A percentile compares a stretch with the other conserved stretches of the same genome.
phyloP scores from a whole-genome alignment of 768 basidiomycete genomes.

The Tubosaeta sp. region DNA sequence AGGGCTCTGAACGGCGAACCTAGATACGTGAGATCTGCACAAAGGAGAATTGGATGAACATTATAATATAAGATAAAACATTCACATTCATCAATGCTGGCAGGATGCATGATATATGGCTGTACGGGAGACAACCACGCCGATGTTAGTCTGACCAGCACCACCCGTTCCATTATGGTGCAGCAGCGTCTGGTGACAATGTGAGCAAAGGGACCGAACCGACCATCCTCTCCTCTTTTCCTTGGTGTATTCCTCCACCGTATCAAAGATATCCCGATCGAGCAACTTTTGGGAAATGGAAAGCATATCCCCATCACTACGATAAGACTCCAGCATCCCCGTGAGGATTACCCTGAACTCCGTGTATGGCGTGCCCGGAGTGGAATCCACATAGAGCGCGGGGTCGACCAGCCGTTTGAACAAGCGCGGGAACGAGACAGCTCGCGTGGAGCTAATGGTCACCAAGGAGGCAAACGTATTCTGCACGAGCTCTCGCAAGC shows the following conservation, averaged over 20 bases:
- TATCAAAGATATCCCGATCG: conserved; percentile 76
- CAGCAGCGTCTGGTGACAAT: conserved; percentile 49
- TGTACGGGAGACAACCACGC: conserved; percentile 52
- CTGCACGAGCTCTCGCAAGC: conserved; percentile 74
- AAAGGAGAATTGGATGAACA: neutral
- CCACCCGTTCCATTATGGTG: conserved; percentile 15
- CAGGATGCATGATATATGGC: conserved; percentile 56
- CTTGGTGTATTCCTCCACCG: conserved; percentile 54
- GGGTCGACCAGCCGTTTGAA: conserved; percentile 90
- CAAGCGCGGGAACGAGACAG: conserved; percentile 85
- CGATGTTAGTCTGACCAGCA: conserved; percentile 14
- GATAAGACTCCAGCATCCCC: conserved; percentile 95
- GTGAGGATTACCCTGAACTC: conserved; percentile 89
- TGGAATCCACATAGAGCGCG: conserved; percentile 44
- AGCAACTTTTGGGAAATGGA: conserved; percentile 78
- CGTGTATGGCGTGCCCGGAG: conserved; percentile 68
- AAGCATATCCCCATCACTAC: conserved; percentile 87
- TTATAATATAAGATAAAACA: conserved; percentile 3
- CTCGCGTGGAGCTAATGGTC: conserved; percentile 72
- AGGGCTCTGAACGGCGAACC: neutral
- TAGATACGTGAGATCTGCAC: conserved; percentile 13
- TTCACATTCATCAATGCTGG: conserved; percentile 20
- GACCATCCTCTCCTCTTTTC: conserved; percentile 65
- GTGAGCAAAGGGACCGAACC: conserved; percentile 43
- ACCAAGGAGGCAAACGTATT: conserved; percentile 81